Conservation (phyloP, 805 yeast species). For the Middelhovenomyces tepae region DNA sequence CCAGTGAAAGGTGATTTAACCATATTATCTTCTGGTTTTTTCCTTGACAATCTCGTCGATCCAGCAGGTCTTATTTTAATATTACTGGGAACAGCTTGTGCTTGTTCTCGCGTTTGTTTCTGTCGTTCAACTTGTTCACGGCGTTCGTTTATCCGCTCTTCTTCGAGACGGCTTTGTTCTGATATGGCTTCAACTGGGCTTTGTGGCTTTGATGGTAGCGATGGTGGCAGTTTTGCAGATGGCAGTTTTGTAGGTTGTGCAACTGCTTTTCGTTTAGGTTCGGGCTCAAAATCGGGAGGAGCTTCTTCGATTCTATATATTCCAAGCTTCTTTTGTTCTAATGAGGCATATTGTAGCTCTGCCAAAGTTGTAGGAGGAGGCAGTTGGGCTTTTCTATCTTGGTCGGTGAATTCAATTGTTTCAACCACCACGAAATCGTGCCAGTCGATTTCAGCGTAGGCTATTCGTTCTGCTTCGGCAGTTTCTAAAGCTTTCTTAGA, state of each 20-base stretch:
- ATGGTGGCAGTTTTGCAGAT: not conserved
- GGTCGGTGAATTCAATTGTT: constrained; percentile 54
- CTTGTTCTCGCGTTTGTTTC: constrained; percentile 12
- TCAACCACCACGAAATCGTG: constrained; percentile 67
- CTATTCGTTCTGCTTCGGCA: constrained; percentile 37
- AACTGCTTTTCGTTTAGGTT: constrained; percentile 8
- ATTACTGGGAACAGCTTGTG: constrained; percentile 10
- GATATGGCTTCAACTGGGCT: constrained; percentile 9
- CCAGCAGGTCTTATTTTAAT: constrained; percentile 68
- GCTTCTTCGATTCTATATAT: constrained; percentile 34
- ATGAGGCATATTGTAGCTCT: constrained; percentile 53
- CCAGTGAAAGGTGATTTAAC: constrained; percentile 78
- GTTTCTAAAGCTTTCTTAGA: constrained; percentile 28
- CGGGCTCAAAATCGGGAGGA: constrained; percentile 31
- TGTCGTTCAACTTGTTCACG: constrained; percentile 9
- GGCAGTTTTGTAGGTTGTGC: constrained; percentile 2
- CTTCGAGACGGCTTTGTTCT: constrained; percentile 8
- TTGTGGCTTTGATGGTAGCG: constrained; percentile 1
- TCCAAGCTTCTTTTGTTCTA: constrained; percentile 41
- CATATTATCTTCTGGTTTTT: constrained; percentile 24
- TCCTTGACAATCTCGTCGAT: constrained; percentile 45
- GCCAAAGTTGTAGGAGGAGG: constrained; percentile 43
- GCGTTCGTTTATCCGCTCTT: constrained; percentile 11
- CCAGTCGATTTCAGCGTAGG: constrained; percentile 81
- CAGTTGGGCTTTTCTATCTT: constrained; percentile 38